phyloP scores from a whole-genome alignment of 768 basidiomycete species.

The Neoboletus magnificus region DNA sequence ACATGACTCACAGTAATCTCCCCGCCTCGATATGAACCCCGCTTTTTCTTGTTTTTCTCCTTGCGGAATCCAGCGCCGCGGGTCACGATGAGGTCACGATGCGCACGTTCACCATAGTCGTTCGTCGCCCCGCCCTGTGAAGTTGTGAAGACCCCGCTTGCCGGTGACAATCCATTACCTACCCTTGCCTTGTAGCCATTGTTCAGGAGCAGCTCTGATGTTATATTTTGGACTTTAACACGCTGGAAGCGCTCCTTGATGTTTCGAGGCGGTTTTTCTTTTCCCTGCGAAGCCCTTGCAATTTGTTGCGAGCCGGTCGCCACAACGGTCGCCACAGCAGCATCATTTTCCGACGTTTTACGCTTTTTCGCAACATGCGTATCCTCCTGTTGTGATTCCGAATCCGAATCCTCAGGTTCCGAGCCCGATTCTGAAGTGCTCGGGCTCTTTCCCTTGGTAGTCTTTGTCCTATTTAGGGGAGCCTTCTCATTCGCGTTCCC shows the following conservation, averaged over 20 bases:
- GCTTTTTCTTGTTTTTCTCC: constrained; percentile 99
- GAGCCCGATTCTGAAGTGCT: constrained; percentile 20
- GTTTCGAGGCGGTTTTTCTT: constrained; percentile 31
- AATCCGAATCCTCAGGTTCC: constrained; percentile 19
- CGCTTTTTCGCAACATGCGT: constrained; percentile 56
- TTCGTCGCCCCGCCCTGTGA: constrained; percentile 56
- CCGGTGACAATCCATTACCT: constrained; percentile 15
- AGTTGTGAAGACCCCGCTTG: neutral
- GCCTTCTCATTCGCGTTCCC: neutral
- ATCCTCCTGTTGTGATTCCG: neutral
- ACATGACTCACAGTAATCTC: constrained; percentile 77
- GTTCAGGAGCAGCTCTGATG: constrained; percentile 41
- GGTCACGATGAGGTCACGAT: constrained; percentile 86
- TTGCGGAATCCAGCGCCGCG: constrained; percentile 94
- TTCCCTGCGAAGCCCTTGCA: neutral
- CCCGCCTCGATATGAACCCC: constrained; percentile 90
- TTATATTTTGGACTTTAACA: constrained; percentile 63
- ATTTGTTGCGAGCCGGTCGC: constrained; percentile 14
- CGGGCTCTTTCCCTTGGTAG: neutral
- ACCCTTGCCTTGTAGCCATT: constrained; percentile 85
- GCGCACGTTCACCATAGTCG: constrained; percentile 88
- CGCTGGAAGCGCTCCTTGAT: constrained; percentile 74
- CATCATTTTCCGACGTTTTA: constrained; percentile 48
- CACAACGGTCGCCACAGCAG: constrained; percentile 46
- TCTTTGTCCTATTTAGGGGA: neutral